phyloP scores from a whole-genome alignment of 805 yeast species.

The Metschnikowia vanudenii region DNA sequence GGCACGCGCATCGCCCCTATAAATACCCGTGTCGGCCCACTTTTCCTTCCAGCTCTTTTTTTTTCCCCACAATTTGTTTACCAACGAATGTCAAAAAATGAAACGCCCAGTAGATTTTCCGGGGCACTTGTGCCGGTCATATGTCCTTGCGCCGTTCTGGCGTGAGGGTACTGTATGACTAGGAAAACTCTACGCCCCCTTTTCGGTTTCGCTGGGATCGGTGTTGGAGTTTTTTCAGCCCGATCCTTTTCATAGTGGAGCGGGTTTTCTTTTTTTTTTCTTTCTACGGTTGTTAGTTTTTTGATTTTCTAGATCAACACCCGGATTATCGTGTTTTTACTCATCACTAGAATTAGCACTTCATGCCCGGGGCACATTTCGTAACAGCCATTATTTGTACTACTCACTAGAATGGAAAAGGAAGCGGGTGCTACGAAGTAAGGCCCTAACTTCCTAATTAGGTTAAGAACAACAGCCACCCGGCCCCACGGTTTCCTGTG shows the following conservation, averaged over 20 bases:
- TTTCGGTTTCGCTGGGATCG: constrained; percentile 13
- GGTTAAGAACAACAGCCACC: too few relatives aligned
- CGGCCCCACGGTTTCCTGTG: too few relatives aligned
- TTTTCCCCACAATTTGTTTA: constrained; percentile 25
- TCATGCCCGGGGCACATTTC: constrained; percentile 49
- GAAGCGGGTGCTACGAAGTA: too few relatives aligned
- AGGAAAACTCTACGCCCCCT: constrained; percentile 21
- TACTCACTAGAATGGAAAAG: too few relatives aligned
- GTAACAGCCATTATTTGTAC: neutral
- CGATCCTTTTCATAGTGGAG: constrained; percentile 10
- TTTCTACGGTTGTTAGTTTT: constrained; percentile 31
- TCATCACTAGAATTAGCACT: constrained; percentile 42
- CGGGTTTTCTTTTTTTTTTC: constrained; percentile 25
- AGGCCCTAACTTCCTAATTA: too few relatives aligned
- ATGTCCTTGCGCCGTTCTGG: constrained; percentile 26
- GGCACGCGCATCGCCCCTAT: constrained; percentile 12
- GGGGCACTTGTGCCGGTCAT: constrained; percentile 21
- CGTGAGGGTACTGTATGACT: constrained; percentile 11
- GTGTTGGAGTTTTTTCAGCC: constrained; percentile 21
- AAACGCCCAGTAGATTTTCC: constrained; percentile 30
- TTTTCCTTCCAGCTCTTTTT: neutral
- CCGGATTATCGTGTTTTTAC: constrained; percentile 48
- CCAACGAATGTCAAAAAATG: constrained; percentile 30
- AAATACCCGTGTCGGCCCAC: neutral
- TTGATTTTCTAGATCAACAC: constrained; percentile 37